Conservation (phyloP, 768 basidiomycete species). For the Pleurotus giganteus region DNA sequence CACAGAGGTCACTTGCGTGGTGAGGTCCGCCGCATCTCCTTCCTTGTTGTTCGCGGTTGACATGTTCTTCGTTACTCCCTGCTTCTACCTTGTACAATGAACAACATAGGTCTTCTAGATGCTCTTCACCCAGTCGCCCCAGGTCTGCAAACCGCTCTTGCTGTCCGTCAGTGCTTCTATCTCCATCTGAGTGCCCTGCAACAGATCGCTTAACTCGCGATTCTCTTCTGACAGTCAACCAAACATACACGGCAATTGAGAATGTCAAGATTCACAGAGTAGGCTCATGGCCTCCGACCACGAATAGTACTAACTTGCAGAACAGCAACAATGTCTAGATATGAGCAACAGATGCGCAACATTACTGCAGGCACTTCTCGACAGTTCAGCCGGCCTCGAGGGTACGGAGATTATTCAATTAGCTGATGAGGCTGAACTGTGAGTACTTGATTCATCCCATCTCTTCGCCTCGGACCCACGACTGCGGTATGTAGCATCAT, state of each 20-base stretch:
- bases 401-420: slow-evolving; percentile 25
- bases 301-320: neutral
- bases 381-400: slow-evolving; percentile 29
- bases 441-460: slow-evolving; percentile 11
- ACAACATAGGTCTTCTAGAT: neutral
- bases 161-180: slow-evolving; percentile 21
- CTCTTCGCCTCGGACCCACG: neutral
- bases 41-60: neutral
- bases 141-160: slow-evolving; percentile 23
- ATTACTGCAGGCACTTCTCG: slow-evolving; percentile 31
- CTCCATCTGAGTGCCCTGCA: neutral
- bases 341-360: slow-evolving; percentile 28
- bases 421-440: slow-evolving; percentile 35
- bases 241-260: slow-evolving; percentile 26
- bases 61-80: neutral
- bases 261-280: slow-evolving; percentile 40
- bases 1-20: neutral
- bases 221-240: slow-evolving; percentile 21
- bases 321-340: slow-evolving; percentile 36
- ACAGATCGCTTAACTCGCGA: neutral
- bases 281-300: neutral
- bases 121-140: slow-evolving; percentile 17
- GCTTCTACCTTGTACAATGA: neutral
- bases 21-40: neutral
- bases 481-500: slow-evolving; percentile 22